Percentiles rank a stretch among this genome's conserved stretches.
These are phyloP conservation scores for Crotalaria pallida DNA, from an alignment of 306 rosid species.

Conservation along the genomic window DNA sequence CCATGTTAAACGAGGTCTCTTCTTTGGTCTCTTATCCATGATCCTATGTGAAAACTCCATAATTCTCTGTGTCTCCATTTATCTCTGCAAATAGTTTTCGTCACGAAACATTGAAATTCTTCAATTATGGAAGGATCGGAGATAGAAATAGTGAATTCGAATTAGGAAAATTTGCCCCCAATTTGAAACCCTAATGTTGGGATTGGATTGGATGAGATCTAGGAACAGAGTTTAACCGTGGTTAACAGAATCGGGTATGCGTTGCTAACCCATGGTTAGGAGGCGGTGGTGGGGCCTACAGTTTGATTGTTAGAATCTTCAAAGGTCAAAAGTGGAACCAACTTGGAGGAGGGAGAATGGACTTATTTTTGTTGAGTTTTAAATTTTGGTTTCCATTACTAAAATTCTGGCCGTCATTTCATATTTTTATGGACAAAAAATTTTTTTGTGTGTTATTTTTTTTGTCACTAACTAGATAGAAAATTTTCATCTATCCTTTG, in stretches of 20 bases:
- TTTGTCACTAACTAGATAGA: no score
- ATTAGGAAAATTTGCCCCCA: not conserved
- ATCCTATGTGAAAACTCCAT: constrained; percentile 63
- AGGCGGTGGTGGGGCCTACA: not conserved
- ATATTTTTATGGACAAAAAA: no score
- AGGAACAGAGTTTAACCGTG: constrained; percentile 31
- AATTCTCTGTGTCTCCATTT: constrained; percentile 75
- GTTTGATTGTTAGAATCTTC: not conserved
- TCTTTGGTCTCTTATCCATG: constrained; percentile 75
- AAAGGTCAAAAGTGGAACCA: no score
- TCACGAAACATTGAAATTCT: not conserved
- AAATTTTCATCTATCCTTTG: no score
- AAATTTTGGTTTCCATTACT: no score
- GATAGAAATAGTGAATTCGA: not conserved
- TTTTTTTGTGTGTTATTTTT: no score
- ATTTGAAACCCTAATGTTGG: constrained; percentile 37
- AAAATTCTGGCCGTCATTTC: no score
- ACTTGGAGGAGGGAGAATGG: no score
- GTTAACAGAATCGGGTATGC: constrained; percentile 19
- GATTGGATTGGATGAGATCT: constrained; percentile 39
- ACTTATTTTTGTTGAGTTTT: no score
- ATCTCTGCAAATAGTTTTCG: constrained; percentile 4
- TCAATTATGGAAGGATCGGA: not conserved
- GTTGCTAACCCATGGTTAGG: constrained; percentile 31
- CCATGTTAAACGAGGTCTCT: constrained; percentile 75